Conservation (phyloP, 192 early-diverging fungal species). For the Linnemannia schmuckeri region DNA sequence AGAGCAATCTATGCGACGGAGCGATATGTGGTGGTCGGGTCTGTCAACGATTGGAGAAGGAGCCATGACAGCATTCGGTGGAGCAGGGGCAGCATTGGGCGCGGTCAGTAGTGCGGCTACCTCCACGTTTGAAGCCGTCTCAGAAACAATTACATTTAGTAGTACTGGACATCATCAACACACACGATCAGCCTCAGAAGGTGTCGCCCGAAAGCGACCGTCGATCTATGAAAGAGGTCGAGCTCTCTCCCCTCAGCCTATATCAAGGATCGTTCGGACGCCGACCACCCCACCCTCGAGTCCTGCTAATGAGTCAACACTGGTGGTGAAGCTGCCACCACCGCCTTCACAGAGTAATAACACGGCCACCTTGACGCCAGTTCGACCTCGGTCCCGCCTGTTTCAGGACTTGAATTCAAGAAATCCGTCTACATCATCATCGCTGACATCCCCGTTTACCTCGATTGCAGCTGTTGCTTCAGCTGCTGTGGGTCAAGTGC, state of each 20-base stretch:
- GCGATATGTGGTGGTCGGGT: slow-evolving; percentile 45
- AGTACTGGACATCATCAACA: not conserved
- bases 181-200: slow-evolving; percentile 15
- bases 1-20: slow-evolving; percentile 40
- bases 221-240: not conserved
- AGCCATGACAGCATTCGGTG: slow-evolving; percentile 35
- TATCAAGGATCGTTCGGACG: not conserved
- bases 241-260: not conserved
- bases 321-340: slow-evolving; percentile 16
- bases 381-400: slow-evolving; percentile 10
- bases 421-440: slow-evolving; percentile 33
- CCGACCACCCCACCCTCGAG: not conserved
- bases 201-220: not conserved
- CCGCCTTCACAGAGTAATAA: not conserved
- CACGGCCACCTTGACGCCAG: not conserved
- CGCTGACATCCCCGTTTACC: slow-evolving; percentile 46
- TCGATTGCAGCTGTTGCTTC: slow-evolving; percentile 59
- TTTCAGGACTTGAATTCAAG: slow-evolving; percentile 27
- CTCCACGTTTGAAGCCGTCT: slow-evolving; percentile 34
- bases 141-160: slow-evolving; percentile 13
- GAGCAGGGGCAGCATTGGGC: slow-evolving; percentile 39
- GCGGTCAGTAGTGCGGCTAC: slow-evolving; percentile 35
- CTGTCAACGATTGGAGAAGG: slow-evolving; percentile 39
- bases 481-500: slow-evolving; percentile 33
- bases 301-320: not conserved